phyloP scores from a whole-genome alignment of 306 rosid species.

The Lathyrus sativus region DNA sequence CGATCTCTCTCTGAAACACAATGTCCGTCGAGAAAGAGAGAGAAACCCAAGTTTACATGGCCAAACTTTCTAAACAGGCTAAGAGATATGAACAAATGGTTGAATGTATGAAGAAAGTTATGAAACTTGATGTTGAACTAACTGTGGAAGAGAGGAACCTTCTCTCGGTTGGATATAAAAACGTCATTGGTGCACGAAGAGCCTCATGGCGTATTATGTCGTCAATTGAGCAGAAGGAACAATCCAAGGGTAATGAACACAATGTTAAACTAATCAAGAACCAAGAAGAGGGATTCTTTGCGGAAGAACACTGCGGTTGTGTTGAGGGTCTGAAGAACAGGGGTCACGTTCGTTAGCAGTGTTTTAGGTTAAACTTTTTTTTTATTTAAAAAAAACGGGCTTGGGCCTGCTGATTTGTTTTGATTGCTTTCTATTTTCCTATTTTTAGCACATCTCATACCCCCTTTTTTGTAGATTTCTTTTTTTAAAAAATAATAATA shows the following conservation, averaged over 20 bases:
- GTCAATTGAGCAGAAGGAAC: slow-evolving; percentile 97
- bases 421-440: too few relatives aligned
- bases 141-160: slow-evolving; percentile 99
- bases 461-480: too few relatives aligned
- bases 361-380: too few relatives aligned
- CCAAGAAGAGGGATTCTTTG: too few relatives aligned
- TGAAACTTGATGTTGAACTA: slow-evolving; percentile 85
- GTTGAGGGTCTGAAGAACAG: too few relatives aligned
- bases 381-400: too few relatives aligned
- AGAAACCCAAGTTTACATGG: slow-evolving; percentile 91
- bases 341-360: too few relatives aligned
- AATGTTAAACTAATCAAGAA: slow-evolving; percentile 83
- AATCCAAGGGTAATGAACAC: slow-evolving; percentile 85
- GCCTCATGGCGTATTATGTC: slow-evolving; percentile 99
- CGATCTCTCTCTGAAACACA: slow-evolving; percentile 57
- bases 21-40: slow-evolving; percentile 88
- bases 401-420: too few relatives aligned
- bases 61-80: slow-evolving; percentile 95
- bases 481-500: too few relatives aligned
- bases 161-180: slow-evolving; percentile 95
- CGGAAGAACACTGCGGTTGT: too few relatives aligned
- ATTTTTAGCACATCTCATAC: too few relatives aligned
- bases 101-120: slow-evolving; percentile 87
- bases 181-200: slow-evolving; percentile 91
- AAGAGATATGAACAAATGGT: slow-evolving; percentile 99